phyloP scores from a whole-genome alignment of 2,329 filamentous ascomycete species.

The Aspergillus ochraceus region DNA sequence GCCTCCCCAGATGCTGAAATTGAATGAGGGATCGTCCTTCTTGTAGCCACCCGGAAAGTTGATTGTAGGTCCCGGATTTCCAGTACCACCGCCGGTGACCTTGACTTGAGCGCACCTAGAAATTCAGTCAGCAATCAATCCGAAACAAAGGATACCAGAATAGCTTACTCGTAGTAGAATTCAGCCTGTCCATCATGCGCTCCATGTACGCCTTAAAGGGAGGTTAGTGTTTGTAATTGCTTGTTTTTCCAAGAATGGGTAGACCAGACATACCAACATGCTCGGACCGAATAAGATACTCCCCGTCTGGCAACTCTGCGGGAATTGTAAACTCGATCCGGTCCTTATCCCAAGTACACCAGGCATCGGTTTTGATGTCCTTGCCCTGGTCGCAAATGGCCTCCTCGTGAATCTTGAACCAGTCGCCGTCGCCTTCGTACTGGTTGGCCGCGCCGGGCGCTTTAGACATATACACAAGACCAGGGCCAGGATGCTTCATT shows the following conservation, averaged over 20 bases:
- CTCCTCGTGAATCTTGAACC: slow-evolving; percentile 6
- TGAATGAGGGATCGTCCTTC: slow-evolving; percentile 19
- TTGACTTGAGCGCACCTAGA: neutral
- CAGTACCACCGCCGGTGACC: neutral
- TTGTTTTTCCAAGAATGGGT: too few relatives aligned
- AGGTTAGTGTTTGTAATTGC: neutral
- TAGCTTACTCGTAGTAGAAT: neutral
- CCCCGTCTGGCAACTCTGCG: neutral
- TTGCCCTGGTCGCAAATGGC: neutral
- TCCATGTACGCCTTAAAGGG: neutral
- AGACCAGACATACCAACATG: neutral
- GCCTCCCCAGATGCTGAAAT: slow-evolving; percentile 17
- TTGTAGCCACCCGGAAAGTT: slow-evolving; percentile 17
- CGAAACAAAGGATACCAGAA: too few relatives aligned
- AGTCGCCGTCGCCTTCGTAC: slow-evolving; percentile 18
- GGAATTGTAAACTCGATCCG: neutral
- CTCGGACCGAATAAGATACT: neutral
- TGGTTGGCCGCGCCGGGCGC: slow-evolving; percentile 12
- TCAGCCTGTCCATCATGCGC: neutral
- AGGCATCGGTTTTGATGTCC: neutral
- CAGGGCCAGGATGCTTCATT: slow-evolving; percentile 21
- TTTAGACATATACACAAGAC: slow-evolving; percentile 24
- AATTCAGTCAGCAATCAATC: neutral
- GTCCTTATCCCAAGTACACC: neutral
- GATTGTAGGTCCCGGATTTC: slow-evolving; percentile 9